These are phyloP conservation scores for Fusarium sp. DNA, from an alignment of 2,329 filamentous ascomycete species.

Conservation along the genomic window DNA sequence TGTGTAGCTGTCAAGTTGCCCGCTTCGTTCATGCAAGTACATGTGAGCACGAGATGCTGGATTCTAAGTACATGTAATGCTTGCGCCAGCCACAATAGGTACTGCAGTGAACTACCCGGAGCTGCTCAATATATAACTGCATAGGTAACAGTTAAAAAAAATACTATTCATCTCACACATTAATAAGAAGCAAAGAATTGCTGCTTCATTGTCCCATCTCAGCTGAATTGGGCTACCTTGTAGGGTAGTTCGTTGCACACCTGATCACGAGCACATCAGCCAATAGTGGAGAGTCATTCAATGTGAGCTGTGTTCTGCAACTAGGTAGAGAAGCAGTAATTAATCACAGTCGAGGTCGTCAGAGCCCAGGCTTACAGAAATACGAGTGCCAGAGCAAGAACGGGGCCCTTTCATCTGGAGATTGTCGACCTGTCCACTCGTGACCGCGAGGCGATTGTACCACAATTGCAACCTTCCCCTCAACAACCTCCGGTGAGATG, in stretches of 20 bases:
- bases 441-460: neutral
- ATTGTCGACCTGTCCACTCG: neutral
- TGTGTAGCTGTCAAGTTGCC: neutral
- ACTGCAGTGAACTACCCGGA: neutral
- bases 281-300: neutral
- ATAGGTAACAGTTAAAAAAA: too few species aligned
- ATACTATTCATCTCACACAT: neutral
- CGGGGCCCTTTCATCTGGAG: neutral
- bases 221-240: neutral
- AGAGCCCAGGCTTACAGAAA: neutral
- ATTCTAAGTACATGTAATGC: neutral
- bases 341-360: neutral
- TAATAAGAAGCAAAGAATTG: neutral
- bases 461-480: fast-evolving
- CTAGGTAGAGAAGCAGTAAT: neutral
- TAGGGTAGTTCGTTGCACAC: neutral
- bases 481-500: conserved; percentile 39
- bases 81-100: neutral
- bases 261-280: neutral
- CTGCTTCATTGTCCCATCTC: neutral
- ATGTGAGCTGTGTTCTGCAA: neutral
- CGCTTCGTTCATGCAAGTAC: neutral
- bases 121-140: too few species aligned
- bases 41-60: neutral
- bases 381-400: neutral